Percentiles rank a stretch among this genome's conserved stretches.
phyloP scores from a whole-genome alignment of 495 filamentous ascomycete species.

The Talaromyces proteolyticus region DNA sequence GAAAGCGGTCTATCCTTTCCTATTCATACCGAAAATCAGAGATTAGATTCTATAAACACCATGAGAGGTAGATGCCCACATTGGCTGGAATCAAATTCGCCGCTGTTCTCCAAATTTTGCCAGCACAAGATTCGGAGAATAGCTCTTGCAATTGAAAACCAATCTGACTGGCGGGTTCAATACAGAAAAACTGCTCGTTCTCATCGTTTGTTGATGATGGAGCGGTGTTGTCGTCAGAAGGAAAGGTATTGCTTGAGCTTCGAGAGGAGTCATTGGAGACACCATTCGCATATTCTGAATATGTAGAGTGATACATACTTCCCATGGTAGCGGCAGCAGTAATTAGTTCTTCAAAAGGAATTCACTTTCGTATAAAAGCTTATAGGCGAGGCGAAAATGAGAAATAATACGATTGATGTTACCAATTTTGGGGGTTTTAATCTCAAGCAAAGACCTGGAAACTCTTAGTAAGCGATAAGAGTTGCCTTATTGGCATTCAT shows the following conservation, averaged over 20 bases:
- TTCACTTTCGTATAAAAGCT: no score
- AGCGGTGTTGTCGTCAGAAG: neutral
- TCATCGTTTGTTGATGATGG: neutral
- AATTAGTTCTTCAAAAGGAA: no score
- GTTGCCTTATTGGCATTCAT: no score
- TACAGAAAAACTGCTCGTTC: neutral
- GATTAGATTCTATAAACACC: no score
- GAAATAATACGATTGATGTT: no score
- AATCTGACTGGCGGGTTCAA: neutral
- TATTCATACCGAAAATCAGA: no score
- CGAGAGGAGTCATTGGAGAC: neutral
- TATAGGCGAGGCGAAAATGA: no score
- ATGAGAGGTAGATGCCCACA: neutral
- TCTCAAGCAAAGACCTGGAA: no score
- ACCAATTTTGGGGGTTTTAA: no score
- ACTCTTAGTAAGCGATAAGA: no score
- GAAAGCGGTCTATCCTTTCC: conserved; percentile 13
- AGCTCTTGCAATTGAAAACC: neutral
- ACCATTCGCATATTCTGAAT: neutral
- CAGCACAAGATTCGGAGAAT: neutral
- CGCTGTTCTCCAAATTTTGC: neutral
- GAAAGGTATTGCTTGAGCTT: neutral
- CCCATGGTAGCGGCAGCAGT: neutral
- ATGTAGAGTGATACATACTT: neutral
- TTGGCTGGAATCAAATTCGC: neutral